A percentile compares a stretch with the other conserved stretches of the same genome.
phyloP scores from a whole-genome alignment of 306 rosid genomes.

The Cucurbita ficifolia region DNA sequence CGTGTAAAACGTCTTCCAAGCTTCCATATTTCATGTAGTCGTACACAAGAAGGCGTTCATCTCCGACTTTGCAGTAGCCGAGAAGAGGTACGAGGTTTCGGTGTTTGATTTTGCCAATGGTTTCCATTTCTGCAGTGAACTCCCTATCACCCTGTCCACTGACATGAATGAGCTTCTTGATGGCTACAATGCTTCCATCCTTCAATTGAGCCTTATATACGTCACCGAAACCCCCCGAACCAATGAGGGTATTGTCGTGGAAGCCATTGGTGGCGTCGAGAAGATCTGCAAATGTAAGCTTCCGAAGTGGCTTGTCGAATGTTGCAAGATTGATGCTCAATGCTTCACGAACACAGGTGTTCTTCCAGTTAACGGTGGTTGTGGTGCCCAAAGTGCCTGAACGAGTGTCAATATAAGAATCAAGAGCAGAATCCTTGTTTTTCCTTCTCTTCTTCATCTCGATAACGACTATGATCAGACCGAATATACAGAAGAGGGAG shows the following conservation, averaged over 20 bases:
- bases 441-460: slow-evolving; percentile 71
- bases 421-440: slow-evolving; percentile 56
- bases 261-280: slow-evolving; percentile 83
- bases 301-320: slow-evolving; percentile 71
- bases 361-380: slow-evolving; percentile 47
- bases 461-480: slow-evolving; percentile 49
- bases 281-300: slow-evolving; percentile 85
- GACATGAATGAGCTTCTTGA: slow-evolving; percentile 74
- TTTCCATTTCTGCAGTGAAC: slow-evolving; percentile 98
- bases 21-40: slow-evolving; percentile 93
- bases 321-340: slow-evolving; percentile 80
- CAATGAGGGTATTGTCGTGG: slow-evolving; percentile 69
- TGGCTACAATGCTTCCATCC: slow-evolving; percentile 82
- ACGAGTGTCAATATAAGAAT: slow-evolving; percentile 38
- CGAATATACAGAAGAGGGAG: slow-evolving; percentile 67
- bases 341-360: slow-evolving; percentile 65
- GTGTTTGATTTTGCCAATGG: slow-evolving; percentile 94
- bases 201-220: slow-evolving; percentile 86
- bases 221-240: slow-evolving; percentile 84
- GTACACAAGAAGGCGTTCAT: slow-evolving; percentile 81
- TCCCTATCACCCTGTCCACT: slow-evolving; percentile 98
- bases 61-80: slow-evolving; percentile 90
- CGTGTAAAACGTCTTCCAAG: slow-evolving; percentile 81
- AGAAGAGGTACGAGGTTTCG: slow-evolving; percentile 84
- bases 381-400: slow-evolving; percentile 51